These are phyloP conservation scores for Eucalyptus pumila DNA, from an alignment of 345 rosid species.

Conservation along the genomic window DNA sequence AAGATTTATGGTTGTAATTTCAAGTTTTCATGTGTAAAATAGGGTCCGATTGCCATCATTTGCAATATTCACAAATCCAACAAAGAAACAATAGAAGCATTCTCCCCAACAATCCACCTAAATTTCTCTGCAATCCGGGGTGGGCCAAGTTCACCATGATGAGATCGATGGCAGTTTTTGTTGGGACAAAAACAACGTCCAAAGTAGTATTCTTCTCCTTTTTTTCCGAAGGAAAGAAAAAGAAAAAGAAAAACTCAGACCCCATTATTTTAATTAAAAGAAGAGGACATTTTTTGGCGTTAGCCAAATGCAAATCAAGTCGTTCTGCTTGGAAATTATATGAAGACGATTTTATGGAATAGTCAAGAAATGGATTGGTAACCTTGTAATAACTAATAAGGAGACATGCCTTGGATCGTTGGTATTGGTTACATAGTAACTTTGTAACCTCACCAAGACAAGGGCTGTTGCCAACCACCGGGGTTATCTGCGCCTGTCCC, in stretches of 20 bases:
- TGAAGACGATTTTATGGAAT: neutral
- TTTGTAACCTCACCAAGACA: too few relatives aligned
- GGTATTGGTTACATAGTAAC: too few relatives aligned
- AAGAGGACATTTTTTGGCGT: neutral
- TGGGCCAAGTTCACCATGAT: neutral
- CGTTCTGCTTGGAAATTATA: neutral
- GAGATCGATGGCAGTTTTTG: neutral
- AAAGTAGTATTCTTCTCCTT: neutral
- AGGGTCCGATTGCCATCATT: neutral
- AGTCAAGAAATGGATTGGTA: too few relatives aligned
- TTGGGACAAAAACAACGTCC: neutral
- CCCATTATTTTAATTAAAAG: neutral
- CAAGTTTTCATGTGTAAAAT: neutral
- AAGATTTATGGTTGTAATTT: neutral
- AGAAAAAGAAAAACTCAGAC: neutral
- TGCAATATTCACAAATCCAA: neutral
- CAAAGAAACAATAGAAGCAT: neutral
- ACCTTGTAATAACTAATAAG: too few relatives aligned
- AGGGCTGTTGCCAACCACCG: too few relatives aligned
- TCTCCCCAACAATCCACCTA: neutral
- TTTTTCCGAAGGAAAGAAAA: neutral
- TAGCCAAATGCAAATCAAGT: neutral
- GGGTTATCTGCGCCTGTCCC: accelerated
- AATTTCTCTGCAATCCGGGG: neutral
- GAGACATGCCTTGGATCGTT: too few relatives aligned